phyloP scores from a whole-genome alignment of 768 basidiomycete species.

The Pholiota molesta region DNA sequence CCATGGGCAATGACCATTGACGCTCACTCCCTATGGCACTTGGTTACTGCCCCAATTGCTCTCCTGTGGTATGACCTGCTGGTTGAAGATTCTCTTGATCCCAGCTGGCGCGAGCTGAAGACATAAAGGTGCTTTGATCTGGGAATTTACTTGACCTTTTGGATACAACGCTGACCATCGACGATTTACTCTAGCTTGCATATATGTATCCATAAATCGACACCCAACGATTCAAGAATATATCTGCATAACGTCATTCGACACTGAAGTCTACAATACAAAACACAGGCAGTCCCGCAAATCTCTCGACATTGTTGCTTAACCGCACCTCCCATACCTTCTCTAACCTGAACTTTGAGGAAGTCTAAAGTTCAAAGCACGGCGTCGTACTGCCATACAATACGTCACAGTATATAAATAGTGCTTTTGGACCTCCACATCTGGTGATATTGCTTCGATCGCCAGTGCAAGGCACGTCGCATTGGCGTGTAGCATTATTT shows the following conservation, averaged over 20 bases:
- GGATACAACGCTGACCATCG: background rate
- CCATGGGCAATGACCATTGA: slow-evolving; percentile 78
- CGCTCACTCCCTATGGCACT: slow-evolving; percentile 94
- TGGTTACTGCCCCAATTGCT: slow-evolving; percentile 78
- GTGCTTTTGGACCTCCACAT: background rate
- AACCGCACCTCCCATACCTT: too few species aligned
- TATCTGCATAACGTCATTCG: too few species aligned
- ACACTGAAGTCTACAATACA: too few species aligned
- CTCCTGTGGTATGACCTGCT: slow-evolving; percentile 88
- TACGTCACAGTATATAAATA: background rate
- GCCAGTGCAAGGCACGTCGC: background rate
- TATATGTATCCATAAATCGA: too few species aligned
- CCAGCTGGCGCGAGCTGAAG: slow-evolving; percentile 55
- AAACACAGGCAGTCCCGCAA: too few species aligned
- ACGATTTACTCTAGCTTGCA: too few species aligned
- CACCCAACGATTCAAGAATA: too few species aligned
- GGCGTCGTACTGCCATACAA: too few species aligned
- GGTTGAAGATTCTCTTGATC: slow-evolving; percentile 69
- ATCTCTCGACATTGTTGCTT: too few species aligned
- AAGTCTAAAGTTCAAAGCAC: too few species aligned
- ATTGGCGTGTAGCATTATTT: background rate
- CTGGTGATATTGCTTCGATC: background rate
- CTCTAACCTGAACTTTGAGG: too few species aligned
- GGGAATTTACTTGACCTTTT: background rate
- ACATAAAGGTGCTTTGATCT: background rate